Evolutionary conservation across 1,284 basidiomycete genomes (phyloP).

Genomic region (Lentinula novae-zelandiae): DNA sequence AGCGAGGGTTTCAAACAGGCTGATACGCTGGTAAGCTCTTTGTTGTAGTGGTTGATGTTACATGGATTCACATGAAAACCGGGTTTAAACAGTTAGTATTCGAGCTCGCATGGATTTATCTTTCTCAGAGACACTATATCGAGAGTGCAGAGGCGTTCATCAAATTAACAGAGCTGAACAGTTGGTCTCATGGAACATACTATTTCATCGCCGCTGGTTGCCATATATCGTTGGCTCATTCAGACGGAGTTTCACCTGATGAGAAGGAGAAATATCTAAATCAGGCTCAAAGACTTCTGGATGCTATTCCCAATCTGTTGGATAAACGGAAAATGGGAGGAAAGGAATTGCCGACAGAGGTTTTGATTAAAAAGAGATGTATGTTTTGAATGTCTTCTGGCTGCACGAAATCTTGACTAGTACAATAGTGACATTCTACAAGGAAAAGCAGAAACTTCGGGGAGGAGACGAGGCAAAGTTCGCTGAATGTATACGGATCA

Average conservation of each 20-base stretch:
- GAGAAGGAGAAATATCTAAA: constrained; percentile 42
- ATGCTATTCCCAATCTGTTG: constrained; percentile 56
- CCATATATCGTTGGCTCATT: constrained; percentile 6
- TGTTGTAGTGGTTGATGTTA: neutral
- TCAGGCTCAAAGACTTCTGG: constrained; percentile 57
- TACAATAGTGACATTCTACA: constrained; percentile 63
- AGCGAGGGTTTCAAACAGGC: constrained; percentile 62
- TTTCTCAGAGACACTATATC: constrained; percentile 59
- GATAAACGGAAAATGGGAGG: constrained; percentile 61
- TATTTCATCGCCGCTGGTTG: constrained; percentile 65
- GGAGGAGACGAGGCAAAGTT: constrained; percentile 49
- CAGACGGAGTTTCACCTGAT: neutral
- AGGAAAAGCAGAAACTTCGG: constrained; percentile 54
- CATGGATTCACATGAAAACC: neutral
- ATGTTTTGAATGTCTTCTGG: constrained; percentile 12
- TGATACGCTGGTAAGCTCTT: constrained; percentile 54
- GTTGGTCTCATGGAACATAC: constrained; percentile 76
- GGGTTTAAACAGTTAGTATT: constrained; percentile 52
- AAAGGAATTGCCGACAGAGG: constrained; percentile 69
- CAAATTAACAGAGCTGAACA: constrained; percentile 61
- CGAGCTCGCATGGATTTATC: constrained; percentile 73
- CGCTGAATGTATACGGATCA: constrained; percentile 56
- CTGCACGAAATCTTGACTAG: neutral
- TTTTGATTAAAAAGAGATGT: constrained; percentile 72
- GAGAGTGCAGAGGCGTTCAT: constrained; percentile 68